Percentiles rank a stretch among this genome's conserved stretches.
These are phyloP conservation scores for Penicillium ucsense DNA, from an alignment of 495 filamentous ascomycete genomes.

Conservation along the genomic window DNA sequence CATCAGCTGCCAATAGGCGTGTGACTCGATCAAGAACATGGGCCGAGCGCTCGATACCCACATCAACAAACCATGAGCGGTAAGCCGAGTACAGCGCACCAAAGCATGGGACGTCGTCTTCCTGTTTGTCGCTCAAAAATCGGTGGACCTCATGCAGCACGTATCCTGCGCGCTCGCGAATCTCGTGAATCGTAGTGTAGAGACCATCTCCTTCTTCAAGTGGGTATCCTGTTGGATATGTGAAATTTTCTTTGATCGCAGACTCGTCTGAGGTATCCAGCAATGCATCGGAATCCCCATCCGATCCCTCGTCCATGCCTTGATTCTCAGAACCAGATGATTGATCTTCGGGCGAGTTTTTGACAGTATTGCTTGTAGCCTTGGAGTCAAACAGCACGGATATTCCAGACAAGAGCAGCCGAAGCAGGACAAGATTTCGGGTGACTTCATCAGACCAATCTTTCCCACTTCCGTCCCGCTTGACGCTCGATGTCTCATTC, in stretches of 20 bases:
- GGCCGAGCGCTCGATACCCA: slow-evolving; percentile 90
- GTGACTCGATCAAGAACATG: slow-evolving; percentile 84
- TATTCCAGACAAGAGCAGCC: slow-evolving; percentile 78
- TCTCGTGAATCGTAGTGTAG: slow-evolving; percentile 66
- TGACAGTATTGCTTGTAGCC: slow-evolving; percentile 42
- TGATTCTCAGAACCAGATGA: no score
- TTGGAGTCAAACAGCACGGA: slow-evolving; percentile 80
- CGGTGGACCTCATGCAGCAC: slow-evolving; percentile 73
- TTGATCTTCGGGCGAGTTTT: background rate
- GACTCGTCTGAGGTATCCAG: slow-evolving; percentile 70
- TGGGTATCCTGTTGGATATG: slow-evolving; percentile 78
- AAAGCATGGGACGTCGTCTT: slow-evolving; percentile 95
- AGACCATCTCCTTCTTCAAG: slow-evolving; percentile 52
- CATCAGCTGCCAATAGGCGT: slow-evolving; percentile 73
- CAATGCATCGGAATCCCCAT: slow-evolving; percentile 51
- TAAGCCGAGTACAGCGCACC: slow-evolving; percentile 87
- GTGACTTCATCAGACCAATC: slow-evolving; percentile 98
- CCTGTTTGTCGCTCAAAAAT: slow-evolving; percentile 74
- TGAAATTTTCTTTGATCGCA: slow-evolving; percentile 68
- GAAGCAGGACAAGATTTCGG: slow-evolving; percentile 73
- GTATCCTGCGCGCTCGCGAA: slow-evolving; percentile 70
- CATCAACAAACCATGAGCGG: slow-evolving; percentile 92
- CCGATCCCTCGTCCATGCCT: slow-evolving; percentile 5
- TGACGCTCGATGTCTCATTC: slow-evolving; percentile 71
- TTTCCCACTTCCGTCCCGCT: slow-evolving; percentile 88